Base-by-base conservation (phyloP, 306 rosid species). In the Comarum palustre region DNA sequence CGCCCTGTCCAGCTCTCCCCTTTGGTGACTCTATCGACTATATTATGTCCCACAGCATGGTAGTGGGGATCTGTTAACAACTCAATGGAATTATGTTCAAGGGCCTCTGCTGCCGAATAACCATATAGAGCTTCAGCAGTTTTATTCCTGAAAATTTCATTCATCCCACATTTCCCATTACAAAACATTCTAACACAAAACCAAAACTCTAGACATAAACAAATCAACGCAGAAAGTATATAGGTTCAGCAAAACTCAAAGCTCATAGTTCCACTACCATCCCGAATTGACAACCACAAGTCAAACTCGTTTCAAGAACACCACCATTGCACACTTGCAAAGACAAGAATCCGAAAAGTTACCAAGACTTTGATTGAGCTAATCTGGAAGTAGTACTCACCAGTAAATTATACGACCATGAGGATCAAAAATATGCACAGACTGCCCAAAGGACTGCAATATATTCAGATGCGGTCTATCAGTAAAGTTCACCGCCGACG, bases 1-100 rank as follows among this genome's bases (percentile, higher is more conserved):
- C 84, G 96, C 73, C 99, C 99, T 0, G 87, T 85, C 99, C 99
- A 95, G 73, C 79, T 88, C 84, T 95, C 96, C 59, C 99, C 99
- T 78, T 61, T 67, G 66, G 47, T 68, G n/a, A 91, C 96, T 38
- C 85, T 87, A 32, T 76, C 74, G 61, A 90, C 32, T 42, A 91
- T 85, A 73, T 84, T 81, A 59, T 73, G 72, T 45, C 90, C 97
- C 25, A 81, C 52, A 9, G 38, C 76, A 61, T 71, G 82, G 80
- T 88, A 91, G 11, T 68, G 45, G 27, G 97, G 85, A 65, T 95
- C 99, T 34, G 79, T 82, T 27, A 95, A 79, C 68, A 95, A 87
- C 73, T 81, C 89, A 69, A 87, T 42, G 65, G 85, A 87, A 68
- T 86, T 89, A 73, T 83, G 83, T 24, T 96, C 96, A 39, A 92